Base-by-base conservation (phyloP, 129 eudicot genomes). In the Chrysanthemum lavandulifolium region DNA sequence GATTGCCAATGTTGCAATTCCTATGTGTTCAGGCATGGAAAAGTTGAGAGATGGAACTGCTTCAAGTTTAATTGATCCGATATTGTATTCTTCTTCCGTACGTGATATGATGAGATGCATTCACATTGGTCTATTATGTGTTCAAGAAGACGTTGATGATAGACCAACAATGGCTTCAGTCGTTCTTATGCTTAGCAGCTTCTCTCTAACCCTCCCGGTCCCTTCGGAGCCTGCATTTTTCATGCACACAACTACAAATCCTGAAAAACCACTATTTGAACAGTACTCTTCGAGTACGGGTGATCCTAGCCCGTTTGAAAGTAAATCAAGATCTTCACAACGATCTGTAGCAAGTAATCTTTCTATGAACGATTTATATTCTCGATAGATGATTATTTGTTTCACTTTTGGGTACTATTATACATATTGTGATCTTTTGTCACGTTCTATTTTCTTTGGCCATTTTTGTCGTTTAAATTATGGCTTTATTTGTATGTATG, bases 81-180 rank as follows among this genome's bases (percentile, higher is more conserved):
- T 45, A 14, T 3, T 82, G 54, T 65, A 49, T 54, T 29, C 76
- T 21, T 50, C 13, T 59, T 67, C 75, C 2, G 10, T 14, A 19
- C 78, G 65, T 3, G 80, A 82, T 51, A 77, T 82, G 53, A 29
- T 76, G 11, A 76, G 85, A 73, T 84, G 85, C 48, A 73, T 79
- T 61, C 83, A 86, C 33, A 72, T 83, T n/a, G 88, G 80, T 2
- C 66, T 86, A 71, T 72, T 81, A 69, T 84, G 89, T 21, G 87
- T 87, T 61, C 87, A 87, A 76, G 89, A 84, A 62, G 52, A 82
- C 3, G 68, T 59, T 3, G 54, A 51, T 1, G 58, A 82, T 0
- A 79, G 89, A 58, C 93, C 87, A 10, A 76, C 88, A 52, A 87
- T 87, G 87, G 75, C 73, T 53, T 79, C 89, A 0, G 55, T 87